Evolutionary conservation across 1,139 yeast genomes (phyloP), one percentile per base, ranked within the genome.

Genomic region (Hansenula lynferdii): DNA sequence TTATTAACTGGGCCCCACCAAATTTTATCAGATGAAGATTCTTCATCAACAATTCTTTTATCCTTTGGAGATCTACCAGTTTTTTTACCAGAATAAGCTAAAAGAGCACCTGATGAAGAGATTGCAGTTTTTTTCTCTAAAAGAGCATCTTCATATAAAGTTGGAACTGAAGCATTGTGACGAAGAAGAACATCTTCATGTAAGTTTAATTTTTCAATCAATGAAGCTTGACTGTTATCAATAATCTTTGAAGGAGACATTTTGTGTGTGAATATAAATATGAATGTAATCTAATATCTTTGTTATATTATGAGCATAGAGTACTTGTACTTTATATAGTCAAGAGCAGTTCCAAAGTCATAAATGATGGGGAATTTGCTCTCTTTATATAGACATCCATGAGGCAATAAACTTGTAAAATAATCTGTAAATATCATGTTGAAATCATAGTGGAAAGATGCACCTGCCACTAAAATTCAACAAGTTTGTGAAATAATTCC

Each of bases 1-100:
- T 85, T 87, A 73, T 92, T 92, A 56, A 92, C 98, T 9, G 97
- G 97, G 23, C 98, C 98, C 98, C 98, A 92, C 97, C 98, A 92
- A 55, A 92, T 80, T 61, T 90, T 72, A 47, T 85, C 77, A 42
- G 76, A 66, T 30, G 97, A 89, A 39, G 94, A 73, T 53, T 77
- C 84, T 70, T 92, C 97, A 55, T 90, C 97, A 50, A 92, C 97
- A 65, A 92, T 86, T 71, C 98, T 87, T 68, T 92, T 92, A 69
- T 92, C 98, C 72, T 84, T 85, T 62, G 98, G 98, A 32, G 97
- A 92, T 69, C 98, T 85, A 56, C 98, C 98, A 42, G 97, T 92
- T 72, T 92, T 92, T 56, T 78, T 73, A 61, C 98, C 98, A 23
- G 97, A 87, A 69, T 81, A 89, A 41, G 98, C 97, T 69, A 92